These are phyloP conservation scores for Fagus crenata DNA, from an alignment of 306 rosid genomes.

Conservation along the genomic window DNA sequence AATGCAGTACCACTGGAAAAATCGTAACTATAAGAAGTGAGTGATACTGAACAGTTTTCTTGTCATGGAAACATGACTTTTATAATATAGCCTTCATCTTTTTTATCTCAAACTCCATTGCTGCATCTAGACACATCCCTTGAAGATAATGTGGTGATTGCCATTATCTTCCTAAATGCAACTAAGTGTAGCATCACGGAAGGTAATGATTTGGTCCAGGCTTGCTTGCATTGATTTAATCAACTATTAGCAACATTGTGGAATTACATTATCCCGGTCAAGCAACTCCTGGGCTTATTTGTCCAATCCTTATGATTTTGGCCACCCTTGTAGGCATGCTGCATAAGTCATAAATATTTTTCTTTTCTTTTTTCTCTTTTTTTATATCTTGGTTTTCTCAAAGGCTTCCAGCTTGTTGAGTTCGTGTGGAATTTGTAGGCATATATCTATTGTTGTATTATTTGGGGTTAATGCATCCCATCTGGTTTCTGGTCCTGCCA, in stretches of 20 bases:
- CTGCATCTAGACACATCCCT: neutral
- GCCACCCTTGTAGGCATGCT: neutral
- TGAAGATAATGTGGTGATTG: neutral
- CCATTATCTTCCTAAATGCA: neutral
- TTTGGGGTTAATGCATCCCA: neutral
- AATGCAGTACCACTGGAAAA: slow-evolving; percentile 98
- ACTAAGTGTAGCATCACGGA: neutral
- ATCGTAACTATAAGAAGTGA: slow-evolving; percentile 78
- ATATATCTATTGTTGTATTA: neutral
- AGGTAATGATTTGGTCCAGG: neutral
- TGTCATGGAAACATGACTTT: neutral
- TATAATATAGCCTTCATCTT: neutral
- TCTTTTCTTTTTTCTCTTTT: neutral
- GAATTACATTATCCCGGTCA: neutral
- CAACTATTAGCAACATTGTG: neutral
- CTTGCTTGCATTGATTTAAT: neutral
- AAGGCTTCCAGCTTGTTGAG: neutral
- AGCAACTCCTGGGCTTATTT: neutral
- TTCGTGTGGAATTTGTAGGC: neutral
- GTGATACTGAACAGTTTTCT: slow-evolving; percentile 10
- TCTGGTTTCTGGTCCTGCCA: neutral
- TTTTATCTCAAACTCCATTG: neutral
- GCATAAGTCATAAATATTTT: neutral
- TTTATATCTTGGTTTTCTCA: neutral
- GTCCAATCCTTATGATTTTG: neutral